Evolutionary conservation across 805 yeast genomes (phyloP), one percentile per base, ranked within the genome.

Genomic region (Saturnispora dispora): DNA sequence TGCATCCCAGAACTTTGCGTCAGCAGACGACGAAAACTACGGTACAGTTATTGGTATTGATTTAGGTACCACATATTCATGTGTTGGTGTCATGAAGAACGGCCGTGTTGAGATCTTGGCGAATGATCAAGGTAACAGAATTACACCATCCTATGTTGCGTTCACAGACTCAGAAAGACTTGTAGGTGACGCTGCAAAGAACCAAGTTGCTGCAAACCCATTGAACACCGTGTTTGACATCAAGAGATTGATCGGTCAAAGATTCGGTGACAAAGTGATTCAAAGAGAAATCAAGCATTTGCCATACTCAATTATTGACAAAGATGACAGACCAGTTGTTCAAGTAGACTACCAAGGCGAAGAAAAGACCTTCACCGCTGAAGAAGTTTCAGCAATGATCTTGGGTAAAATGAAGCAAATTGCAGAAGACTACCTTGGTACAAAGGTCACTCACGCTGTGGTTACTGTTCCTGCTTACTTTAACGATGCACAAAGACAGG

Each of bases 91-190:
- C n/a, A 65, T 66, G 67, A 63, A 63, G 50, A 60, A 65, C 6
- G 70, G 69, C 28, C 62, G 95, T 63, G 97, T 90, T 54, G 97
- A 91, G 67, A 90, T 90, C 66, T 82, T 90, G 64, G 96, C 97
- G 63, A 90, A 90, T 67, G 96, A 90, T 71, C 97, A 91, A 76
- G 98, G 98, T 77, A 90, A 91, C 79, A 86, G 97, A 78, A 91
- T 96, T 56, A 90, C 97, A 18, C 97, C 97, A 36, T 89, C 97
- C 35, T 90, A 86, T 69, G 97, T 91, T 56, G 96, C 96, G 48
- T 90, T 90, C 81, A 88, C 96, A 30, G 96, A 88, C 67, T 79
- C 90, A 40, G 98, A 91, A 75, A 85, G 96, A 75, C 78, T 89
- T 64, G 89, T 89, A 62, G 96, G 96, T 71, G 96, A 89, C 73